phyloP scores from a whole-genome alignment of 73 alveolate species.

The Urostyla sp. region DNA sequence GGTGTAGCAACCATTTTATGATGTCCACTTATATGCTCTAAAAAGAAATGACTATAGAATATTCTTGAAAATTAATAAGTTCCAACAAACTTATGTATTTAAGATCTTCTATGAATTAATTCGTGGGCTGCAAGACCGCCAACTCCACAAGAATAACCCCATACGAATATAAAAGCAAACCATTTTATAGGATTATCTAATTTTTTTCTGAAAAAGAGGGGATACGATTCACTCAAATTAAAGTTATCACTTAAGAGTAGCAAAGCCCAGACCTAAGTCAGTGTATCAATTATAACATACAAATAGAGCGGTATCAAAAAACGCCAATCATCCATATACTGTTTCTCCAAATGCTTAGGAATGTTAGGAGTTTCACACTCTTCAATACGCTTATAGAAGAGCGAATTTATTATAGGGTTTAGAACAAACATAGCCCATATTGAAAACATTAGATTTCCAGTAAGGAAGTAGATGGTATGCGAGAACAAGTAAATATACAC shows the following conservation, averaged over 20 bases:
- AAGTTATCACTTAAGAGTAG: not conserved
- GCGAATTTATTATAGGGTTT: too few species aligned
- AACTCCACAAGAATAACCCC: constrained; percentile 12
- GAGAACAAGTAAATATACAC: too few species aligned
- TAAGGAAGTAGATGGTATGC: too few species aligned
- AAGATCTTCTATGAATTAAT: constrained; percentile 75
- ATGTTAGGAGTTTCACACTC: too few species aligned
- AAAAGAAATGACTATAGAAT: constrained; percentile 78
- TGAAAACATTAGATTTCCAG: too few species aligned
- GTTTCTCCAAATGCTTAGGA: too few species aligned
- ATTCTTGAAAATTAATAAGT: constrained; percentile 67
- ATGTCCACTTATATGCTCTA: constrained; percentile 81
- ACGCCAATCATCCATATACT: too few species aligned
- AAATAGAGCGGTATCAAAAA: too few species aligned
- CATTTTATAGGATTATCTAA: not conserved
- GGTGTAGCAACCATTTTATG: constrained; percentile 89
- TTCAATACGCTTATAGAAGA: too few species aligned
- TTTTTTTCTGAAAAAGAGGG: not conserved
- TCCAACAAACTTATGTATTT: constrained; percentile 78
- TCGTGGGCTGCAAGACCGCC: constrained; percentile 76
- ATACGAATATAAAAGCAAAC: not conserved
- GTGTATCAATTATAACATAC: too few species aligned
- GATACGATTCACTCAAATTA: not conserved
- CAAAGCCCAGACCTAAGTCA: too few species aligned
- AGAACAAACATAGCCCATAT: too few species aligned